Conservation (phyloP, 2,329 filamentous ascomycete genomes). For the Pseudocercospora pini-densiflorae region DNA sequence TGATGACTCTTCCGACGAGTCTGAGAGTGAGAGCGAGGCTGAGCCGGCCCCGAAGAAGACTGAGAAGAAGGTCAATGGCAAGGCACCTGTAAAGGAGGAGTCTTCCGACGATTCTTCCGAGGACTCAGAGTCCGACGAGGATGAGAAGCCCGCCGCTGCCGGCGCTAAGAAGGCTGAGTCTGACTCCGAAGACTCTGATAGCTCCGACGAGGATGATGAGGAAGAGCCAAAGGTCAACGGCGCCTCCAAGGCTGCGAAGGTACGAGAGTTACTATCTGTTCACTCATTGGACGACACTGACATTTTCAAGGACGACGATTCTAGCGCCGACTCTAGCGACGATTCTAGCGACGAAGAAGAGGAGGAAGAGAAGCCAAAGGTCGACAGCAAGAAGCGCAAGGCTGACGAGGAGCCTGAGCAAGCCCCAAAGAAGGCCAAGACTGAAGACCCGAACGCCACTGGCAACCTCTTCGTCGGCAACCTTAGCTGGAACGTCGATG, state of each 20-base stretch:
- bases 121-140: constrained; percentile 39
- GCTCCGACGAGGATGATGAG: constrained; percentile 34
- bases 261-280: background rate
- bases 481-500: constrained; percentile 88
- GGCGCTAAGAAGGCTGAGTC: constrained; percentile 29
- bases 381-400: constrained; percentile 69
- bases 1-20: constrained; percentile 22
- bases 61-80: constrained; percentile 39
- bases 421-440: constrained; percentile 71
- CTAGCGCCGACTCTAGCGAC: constrained; percentile 44
- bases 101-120: constrained; percentile 31
- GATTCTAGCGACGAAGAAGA: constrained; percentile 43
- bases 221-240: constrained; percentile 38
- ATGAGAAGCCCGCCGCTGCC: constrained; percentile 35
- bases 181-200: constrained; percentile 34
- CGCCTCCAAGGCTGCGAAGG: constrained; percentile 38
- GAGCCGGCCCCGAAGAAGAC: constrained; percentile 28
- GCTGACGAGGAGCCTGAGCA: constrained; percentile 59
- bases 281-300: background rate
- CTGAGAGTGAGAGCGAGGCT: constrained; percentile 37
- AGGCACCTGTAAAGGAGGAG: constrained; percentile 21
- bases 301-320: constrained; percentile 40
- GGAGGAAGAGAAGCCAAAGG: constrained; percentile 39
- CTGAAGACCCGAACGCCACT: constrained; percentile 52
- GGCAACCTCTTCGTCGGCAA: constrained; percentile 87